These are phyloP conservation scores for Cercospora sp. DNA, from an alignment of 2,329 filamentous ascomycete species.

Conservation along the genomic window DNA sequence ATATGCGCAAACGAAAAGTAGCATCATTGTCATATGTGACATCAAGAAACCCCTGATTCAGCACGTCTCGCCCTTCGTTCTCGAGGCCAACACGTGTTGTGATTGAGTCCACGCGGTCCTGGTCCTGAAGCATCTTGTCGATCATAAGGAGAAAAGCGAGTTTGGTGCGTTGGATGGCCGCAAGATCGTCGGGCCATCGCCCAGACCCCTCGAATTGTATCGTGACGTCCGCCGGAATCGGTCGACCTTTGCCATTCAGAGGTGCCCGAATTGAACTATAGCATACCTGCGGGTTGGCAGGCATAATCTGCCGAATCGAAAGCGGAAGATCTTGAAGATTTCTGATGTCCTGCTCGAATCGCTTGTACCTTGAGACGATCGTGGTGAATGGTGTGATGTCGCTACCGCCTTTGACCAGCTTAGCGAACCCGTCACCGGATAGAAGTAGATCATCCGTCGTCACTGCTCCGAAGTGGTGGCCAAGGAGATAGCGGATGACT, in stretches of 20 bases:
- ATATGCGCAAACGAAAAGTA: constrained; percentile 80
- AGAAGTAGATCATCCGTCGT: constrained; percentile 50
- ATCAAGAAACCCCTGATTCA: constrained; percentile 82
- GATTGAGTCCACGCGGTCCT: constrained; percentile 60
- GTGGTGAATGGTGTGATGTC: constrained; percentile 62
- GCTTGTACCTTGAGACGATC: constrained; percentile 67
- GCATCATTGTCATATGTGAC: constrained; percentile 70
- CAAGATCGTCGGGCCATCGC: constrained; percentile 89
- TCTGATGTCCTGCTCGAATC: constrained; percentile 74
- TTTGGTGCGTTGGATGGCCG: constrained; percentile 90
- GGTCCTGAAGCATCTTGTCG: constrained; percentile 66
- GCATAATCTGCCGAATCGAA: constrained; percentile 76
- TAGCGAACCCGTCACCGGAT: constrained; percentile 48
- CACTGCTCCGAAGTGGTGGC: constrained; percentile 65
- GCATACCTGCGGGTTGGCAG: constrained; percentile 70
- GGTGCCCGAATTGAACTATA: constrained; percentile 66
- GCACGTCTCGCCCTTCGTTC: constrained; percentile 64
- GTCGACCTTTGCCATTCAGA: constrained; percentile 48
- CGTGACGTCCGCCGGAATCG: constrained; percentile 69
- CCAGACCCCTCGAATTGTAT: constrained; percentile 91
- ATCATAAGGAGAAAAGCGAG: constrained; percentile 80
- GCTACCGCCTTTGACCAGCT: constrained; percentile 43
- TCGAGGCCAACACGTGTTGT: constrained; percentile 76
- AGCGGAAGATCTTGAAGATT: constrained; percentile 80
- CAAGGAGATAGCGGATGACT: constrained; percentile 71